Conservation (phyloP, 768 basidiomycete genomes). For the Xerocomellus chrysenteron region DNA sequence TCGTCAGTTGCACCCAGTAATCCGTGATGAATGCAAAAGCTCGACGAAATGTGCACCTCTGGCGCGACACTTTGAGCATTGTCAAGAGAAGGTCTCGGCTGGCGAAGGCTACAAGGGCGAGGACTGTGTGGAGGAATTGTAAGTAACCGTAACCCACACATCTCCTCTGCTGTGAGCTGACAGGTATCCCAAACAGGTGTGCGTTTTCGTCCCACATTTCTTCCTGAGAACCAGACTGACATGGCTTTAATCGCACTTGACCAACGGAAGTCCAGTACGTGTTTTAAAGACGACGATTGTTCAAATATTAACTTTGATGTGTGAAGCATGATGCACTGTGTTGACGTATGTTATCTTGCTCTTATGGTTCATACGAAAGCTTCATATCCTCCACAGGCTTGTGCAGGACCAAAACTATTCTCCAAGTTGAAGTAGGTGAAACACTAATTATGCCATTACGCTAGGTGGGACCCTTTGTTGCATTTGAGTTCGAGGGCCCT, state of each 20-base stretch:
- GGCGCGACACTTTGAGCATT: constrained; percentile 85
- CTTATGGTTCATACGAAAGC: background rate
- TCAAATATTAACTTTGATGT: constrained; percentile 5
- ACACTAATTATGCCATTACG: background rate
- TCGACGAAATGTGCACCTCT: constrained; percentile 63
- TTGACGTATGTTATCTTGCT: constrained; percentile 57
- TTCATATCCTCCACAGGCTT: constrained; percentile 33
- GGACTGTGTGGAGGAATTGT: constrained; percentile 93
- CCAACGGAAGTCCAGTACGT: constrained; percentile 66
- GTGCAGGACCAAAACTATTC: constrained; percentile 81
- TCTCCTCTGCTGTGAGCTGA: background rate
- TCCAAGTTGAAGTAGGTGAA: constrained; percentile 52
- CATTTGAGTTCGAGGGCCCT: background rate
- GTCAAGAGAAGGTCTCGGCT: constrained; percentile 80
- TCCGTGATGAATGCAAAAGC: constrained; percentile 76
- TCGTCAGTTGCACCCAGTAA: constrained; percentile 58
- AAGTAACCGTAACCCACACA: constrained; percentile 36
- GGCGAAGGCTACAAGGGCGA: constrained; percentile 88
- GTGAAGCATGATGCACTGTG: constrained; percentile 87
- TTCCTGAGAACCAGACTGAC: constrained; percentile 8
- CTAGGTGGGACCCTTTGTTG: constrained; percentile 16
- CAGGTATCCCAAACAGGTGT: constrained; percentile 19
- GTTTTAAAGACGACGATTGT: background rate
- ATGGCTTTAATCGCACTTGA: background rate
- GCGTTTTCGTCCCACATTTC: constrained; percentile 9